Conservation (phyloP, 176 grass and related monocot genomes). For the Alopecurus myosuroides region DNA sequence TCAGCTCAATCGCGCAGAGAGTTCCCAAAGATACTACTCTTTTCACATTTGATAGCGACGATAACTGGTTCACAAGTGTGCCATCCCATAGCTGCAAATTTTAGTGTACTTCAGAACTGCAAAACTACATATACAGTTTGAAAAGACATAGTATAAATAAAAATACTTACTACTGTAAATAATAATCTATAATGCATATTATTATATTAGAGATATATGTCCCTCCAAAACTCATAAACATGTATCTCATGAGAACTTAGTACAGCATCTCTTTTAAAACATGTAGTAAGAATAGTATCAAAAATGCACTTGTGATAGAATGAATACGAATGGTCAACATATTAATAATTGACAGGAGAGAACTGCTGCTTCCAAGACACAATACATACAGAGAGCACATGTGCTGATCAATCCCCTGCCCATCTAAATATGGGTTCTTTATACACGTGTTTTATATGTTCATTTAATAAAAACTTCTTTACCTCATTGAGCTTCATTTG, state of each 20-base stretch:
- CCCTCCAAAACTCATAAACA: not conserved
- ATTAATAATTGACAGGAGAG: not conserved
- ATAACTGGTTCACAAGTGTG: slow-evolving; percentile 61
- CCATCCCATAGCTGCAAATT: slow-evolving; percentile 76
- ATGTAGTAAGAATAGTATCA: not conserved
- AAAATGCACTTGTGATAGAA: slow-evolving; percentile 8
- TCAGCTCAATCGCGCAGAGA: slow-evolving; percentile 73
- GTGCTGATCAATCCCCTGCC: not conserved
- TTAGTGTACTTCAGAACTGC: slow-evolving; percentile 13
- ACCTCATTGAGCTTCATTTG: slow-evolving; percentile 74
- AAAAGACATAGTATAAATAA: not conserved
- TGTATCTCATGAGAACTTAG: not conserved
- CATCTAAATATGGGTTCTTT: not conserved
- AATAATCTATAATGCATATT: not conserved
- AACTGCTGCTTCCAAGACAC: not conserved
- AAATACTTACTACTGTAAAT: not conserved
- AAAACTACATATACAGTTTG: not conserved
- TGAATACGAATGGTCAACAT: not conserved
- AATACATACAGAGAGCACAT: not conserved
- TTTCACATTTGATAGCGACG: slow-evolving; percentile 56
- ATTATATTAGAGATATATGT: not conserved
- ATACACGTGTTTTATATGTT: not conserved
- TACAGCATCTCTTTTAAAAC: not conserved
- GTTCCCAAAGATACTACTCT: slow-evolving; percentile 79
- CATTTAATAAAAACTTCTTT: slow-evolving; percentile 19